Percentiles rank a stretch among this genome's conserved stretches.
Conservation (phyloP, 2,329 filamentous ascomycete species). For the Ceratocystis cacaofunesta region DNA sequence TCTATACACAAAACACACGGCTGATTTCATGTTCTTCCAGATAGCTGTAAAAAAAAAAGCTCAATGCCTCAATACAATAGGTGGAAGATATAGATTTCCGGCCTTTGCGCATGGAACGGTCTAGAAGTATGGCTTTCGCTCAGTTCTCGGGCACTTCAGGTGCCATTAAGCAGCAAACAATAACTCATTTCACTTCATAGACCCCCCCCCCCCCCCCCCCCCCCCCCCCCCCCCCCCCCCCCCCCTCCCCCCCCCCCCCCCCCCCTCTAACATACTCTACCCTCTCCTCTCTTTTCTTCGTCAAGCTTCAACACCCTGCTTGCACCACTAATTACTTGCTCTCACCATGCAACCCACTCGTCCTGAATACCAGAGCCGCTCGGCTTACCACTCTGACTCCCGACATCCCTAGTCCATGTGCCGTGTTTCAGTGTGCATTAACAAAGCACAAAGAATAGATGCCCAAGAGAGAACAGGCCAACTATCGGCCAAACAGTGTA, state of each 20-base stretch:
- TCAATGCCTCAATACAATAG: neutral
- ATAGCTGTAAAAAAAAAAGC: neutral
- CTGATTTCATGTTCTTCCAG: neutral
- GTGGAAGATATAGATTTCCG: neutral
- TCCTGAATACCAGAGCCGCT: too few relatives aligned
- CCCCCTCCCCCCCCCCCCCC: too few relatives aligned
- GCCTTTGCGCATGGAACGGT: neutral
- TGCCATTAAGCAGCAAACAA: neutral
- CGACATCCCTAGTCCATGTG: slow-evolving; percentile 1
- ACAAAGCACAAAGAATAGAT: slow-evolving; percentile 1
- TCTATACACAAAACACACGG: neutral
- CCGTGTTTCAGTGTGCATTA: slow-evolving; percentile 2
- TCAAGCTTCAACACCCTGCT: too few relatives aligned
- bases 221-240: too few relatives aligned
- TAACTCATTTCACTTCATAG: neutral
- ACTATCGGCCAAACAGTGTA: neutral
- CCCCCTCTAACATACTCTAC: too few relatives aligned
- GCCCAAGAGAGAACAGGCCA: slow-evolving; percentile 3
- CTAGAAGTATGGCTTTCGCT: neutral
- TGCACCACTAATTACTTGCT: too few relatives aligned
- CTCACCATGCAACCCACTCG: too few relatives aligned
- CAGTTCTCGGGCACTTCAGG: neutral
- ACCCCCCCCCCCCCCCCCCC: neutral
- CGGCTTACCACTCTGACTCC: too few relatives aligned
- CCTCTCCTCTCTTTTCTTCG: too few relatives aligned